phyloP scores from a whole-genome alignment of 225 moss, liverwort and hornwort species.

The Anthoceros angustus region DNA sequence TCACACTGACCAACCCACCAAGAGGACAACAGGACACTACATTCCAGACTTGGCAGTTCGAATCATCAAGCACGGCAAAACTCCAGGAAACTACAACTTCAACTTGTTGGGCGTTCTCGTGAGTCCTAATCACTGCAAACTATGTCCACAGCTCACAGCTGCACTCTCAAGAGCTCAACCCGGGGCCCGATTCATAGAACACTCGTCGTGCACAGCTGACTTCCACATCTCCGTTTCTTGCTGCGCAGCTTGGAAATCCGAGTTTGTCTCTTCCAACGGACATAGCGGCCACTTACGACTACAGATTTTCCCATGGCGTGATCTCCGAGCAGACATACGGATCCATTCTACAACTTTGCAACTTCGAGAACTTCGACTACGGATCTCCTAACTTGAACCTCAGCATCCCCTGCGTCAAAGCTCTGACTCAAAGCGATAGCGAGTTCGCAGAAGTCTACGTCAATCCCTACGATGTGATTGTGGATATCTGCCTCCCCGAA shows the following conservation, averaged over 20 bases:
- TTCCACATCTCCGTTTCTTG: background rate
- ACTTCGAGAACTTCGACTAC: slow-evolving; percentile 14
- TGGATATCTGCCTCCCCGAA: slow-evolving; percentile 30
- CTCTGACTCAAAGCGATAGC: slow-evolving; percentile 13
- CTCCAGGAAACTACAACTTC: slow-evolving; percentile 15
- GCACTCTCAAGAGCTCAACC: background rate
- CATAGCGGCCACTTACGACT: slow-evolving; percentile 22
- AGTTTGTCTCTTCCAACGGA: slow-evolving; percentile 18
- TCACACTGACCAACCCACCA: background rate
- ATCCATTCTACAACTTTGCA: slow-evolving; percentile 15
- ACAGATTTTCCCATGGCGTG: slow-evolving; percentile 28
- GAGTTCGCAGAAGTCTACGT: slow-evolving; percentile 24
- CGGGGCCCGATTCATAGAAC: background rate
- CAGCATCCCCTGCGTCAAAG: slow-evolving; percentile 12
- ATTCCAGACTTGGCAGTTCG: slow-evolving; percentile 25
- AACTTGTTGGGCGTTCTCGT: slow-evolving; percentile 20
- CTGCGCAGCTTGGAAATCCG: slow-evolving; percentile 27
- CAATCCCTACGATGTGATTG: slow-evolving; percentile 26
- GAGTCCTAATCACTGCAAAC: slow-evolving; percentile 3
- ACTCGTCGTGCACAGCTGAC: background rate
- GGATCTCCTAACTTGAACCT: slow-evolving; percentile 10
- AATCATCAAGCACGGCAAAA: slow-evolving; percentile 18
- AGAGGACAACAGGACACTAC: slow-evolving; percentile 21
- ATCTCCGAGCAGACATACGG: slow-evolving; percentile 24
- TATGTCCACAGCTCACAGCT: background rate